Percentiles rank a stretch among this genome's conserved stretches.
phyloP scores from a whole-genome alignment of 2,329 filamentous ascomycete species.

The Aureobasidium sp. region DNA sequence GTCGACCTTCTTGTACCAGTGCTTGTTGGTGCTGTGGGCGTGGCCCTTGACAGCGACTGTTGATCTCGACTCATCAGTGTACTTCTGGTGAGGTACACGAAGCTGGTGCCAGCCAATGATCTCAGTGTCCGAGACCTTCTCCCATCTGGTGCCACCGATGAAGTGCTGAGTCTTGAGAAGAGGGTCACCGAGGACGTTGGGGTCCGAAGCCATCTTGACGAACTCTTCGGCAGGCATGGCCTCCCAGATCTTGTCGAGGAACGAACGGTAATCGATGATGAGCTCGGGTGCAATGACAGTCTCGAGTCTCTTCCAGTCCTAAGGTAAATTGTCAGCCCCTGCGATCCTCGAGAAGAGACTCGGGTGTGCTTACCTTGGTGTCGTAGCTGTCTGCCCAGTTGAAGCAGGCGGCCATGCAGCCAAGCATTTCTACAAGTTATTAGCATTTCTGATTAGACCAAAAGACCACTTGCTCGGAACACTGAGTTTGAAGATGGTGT shows the following conservation, averaged over 20 bases:
- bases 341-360: too few species aligned
- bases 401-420: conserved; percentile 21
- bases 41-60: conserved; percentile 46
- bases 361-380: conserved; percentile 38
- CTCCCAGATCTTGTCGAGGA: conserved; percentile 48
- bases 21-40: conserved; percentile 45
- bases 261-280: conserved; percentile 60
- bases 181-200: conserved; percentile 45
- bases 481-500: not conserved
- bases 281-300: conserved; percentile 54
- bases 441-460: not conserved
- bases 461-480: not conserved
- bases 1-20: conserved; percentile 50
- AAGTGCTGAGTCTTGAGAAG: conserved; percentile 50
- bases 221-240: conserved; percentile 48
- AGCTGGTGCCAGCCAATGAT: conserved; percentile 49
- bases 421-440: conserved; percentile 25
- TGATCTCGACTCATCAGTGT: conserved; percentile 39
- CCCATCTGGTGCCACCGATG: conserved; percentile 45
- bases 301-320: conserved; percentile 51
- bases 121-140: conserved; percentile 39
- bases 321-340: not conserved
- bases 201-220: conserved; percentile 43
- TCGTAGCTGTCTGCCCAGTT: conserved; percentile 61
- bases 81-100: conserved; percentile 50